Conservation (phyloP, 2,329 filamentous ascomycete species). For the Penicillium paneum region DNA sequence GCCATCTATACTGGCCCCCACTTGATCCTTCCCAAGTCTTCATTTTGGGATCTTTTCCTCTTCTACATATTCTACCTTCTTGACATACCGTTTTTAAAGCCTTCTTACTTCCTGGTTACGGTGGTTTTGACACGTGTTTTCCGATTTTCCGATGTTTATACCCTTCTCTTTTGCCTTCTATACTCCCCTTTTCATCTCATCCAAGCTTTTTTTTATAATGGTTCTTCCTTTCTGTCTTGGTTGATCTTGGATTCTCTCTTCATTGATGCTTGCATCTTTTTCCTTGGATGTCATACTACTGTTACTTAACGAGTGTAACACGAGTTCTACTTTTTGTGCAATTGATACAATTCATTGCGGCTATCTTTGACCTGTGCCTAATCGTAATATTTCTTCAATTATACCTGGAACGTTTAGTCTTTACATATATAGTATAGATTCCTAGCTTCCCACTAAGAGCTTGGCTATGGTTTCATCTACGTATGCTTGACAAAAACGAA, state of each 20-base stretch:
- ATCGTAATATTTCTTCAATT: background rate
- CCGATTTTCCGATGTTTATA: conserved; percentile 9
- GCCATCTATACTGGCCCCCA: conserved; percentile 6
- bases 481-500: background rate
- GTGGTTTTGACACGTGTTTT: conserved; percentile 3
- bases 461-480: background rate
- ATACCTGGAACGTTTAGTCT: background rate
- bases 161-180: conserved; percentile 4
- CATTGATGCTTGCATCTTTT: conserved; percentile 8
- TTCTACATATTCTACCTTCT: conserved; percentile 3
- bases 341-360: background rate
- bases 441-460: background rate
- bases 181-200: conserved; percentile 1
- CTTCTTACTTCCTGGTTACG: conserved; percentile 1
- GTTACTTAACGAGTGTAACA: conserved; percentile 7
- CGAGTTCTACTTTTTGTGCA: conserved; percentile 2
- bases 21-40: background rate
- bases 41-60: background rate
- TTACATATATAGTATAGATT: background rate
- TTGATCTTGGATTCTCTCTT: background rate
- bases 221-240: conserved; percentile 5
- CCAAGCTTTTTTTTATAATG: background rate
- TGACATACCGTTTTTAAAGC: background rate
- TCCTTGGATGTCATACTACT: conserved; percentile 7
- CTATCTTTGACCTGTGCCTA: background rate